These are phyloP conservation scores for Verbena officinalis DNA, from an alignment of 257 asterid species.

Conservation along the genomic window DNA sequence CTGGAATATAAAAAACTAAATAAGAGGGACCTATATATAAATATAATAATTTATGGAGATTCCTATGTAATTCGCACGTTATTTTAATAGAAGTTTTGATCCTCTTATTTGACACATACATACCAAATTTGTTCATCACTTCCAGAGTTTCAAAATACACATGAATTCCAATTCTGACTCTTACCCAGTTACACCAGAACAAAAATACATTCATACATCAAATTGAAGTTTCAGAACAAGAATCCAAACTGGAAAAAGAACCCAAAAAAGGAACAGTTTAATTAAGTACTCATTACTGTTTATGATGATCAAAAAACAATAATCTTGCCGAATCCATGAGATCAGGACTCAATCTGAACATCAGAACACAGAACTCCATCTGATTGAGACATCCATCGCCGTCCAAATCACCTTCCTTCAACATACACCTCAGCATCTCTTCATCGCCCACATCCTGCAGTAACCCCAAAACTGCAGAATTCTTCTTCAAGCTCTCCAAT, in stretches of 20 bases:
- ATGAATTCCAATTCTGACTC: too few relatives aligned
- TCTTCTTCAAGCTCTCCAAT: constrained; percentile 69
- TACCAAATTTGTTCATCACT: too few relatives aligned
- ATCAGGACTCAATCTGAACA: constrained; percentile 75
- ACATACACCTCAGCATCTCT: constrained; percentile 52
- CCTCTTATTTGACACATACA: too few relatives aligned
- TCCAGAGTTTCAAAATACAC: too few relatives aligned
- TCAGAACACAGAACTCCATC: constrained; percentile 76
- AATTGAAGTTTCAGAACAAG: too few relatives aligned
- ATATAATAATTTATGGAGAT: too few relatives aligned
- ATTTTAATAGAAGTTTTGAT: too few relatives aligned
- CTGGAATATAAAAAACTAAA: too few relatives aligned
- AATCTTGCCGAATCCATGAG: constrained; percentile 49
- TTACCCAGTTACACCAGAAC: too few relatives aligned
- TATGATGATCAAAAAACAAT: background rate
- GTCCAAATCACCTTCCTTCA: constrained; percentile 73
- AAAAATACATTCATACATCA: too few relatives aligned
- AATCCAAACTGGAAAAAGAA: background rate
- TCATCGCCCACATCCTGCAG: constrained; percentile 47
- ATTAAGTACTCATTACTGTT: background rate
- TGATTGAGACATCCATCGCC: constrained; percentile 64
- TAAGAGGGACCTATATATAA: too few relatives aligned
- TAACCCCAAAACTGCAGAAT: constrained; percentile 48
- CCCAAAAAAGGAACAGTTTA: background rate
- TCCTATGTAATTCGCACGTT: too few relatives aligned